Evolutionary conservation across 2,329 filamentous ascomycete species (phyloP).

Genomic region (Sordariomycetes sp.): DNA sequence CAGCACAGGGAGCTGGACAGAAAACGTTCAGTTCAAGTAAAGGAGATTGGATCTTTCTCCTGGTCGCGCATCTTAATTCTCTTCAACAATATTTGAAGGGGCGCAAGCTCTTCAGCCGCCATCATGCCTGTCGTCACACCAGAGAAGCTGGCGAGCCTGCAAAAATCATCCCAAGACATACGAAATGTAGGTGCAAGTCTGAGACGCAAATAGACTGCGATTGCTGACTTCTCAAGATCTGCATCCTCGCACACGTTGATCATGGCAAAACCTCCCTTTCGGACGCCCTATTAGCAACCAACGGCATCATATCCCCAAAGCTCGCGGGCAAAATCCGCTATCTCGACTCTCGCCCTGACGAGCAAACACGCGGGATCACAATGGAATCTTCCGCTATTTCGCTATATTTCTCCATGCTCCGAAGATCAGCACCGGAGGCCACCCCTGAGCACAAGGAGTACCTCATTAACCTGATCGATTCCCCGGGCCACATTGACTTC

Average conservation of each 20-base stretch:
- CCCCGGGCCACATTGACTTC: constrained; percentile 96
- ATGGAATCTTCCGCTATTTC: constrained; percentile 99
- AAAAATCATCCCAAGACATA: constrained; percentile 79
- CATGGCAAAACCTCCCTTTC: constrained; percentile 98
- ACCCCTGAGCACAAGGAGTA: constrained; percentile 74
- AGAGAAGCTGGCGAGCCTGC: constrained; percentile 83
- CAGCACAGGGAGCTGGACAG: too few species aligned
- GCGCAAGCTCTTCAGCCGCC: background rate
- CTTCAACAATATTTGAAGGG: too few species aligned
- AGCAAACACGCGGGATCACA: constrained; percentile 94
- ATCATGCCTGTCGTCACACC: constrained; percentile 86
- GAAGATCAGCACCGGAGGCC: constrained; percentile 60
- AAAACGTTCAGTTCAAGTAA: constrained; percentile 1
- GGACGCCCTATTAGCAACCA: constrained; percentile 92
- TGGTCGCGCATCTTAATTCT: too few species aligned
- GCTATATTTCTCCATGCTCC: constrained; percentile 85
- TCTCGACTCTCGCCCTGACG: constrained; percentile 90
- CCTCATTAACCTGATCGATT: constrained; percentile 89
- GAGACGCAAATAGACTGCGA: background rate
- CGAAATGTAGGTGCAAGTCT: constrained; percentile 66
- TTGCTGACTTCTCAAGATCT: constrained; percentile 51
- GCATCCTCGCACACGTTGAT: constrained; percentile 92
- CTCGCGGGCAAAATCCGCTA: constrained; percentile 97
- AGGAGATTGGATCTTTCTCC: too few species aligned
- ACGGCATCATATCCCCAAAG: constrained; percentile 98